Percentiles rank a stretch among this genome's conserved stretches.
These are phyloP conservation scores for Ramularia endophylla DNA, from an alignment of 2,329 filamentous ascomycete species.

Conservation along the genomic window DNA sequence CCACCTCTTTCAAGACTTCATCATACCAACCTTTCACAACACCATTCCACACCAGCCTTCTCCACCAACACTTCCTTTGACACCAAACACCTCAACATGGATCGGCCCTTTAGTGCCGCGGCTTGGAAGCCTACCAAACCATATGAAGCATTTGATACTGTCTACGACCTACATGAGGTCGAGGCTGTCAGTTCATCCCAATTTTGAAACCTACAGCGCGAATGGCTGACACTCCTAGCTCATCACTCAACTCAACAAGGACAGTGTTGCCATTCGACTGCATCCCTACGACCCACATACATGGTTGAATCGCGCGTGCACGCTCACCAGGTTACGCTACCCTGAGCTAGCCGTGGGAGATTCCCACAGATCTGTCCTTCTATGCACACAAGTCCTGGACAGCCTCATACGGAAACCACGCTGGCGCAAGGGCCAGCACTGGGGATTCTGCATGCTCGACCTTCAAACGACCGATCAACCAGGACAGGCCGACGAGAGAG, in stretches of 20 bases:
- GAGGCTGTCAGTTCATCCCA: not conserved
- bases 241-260: slow-evolving; percentile 3
- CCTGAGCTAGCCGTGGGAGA: slow-evolving; percentile 29
- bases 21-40: no score
- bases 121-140: slow-evolving; percentile 16
- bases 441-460: slow-evolving; percentile 27
- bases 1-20: no score
- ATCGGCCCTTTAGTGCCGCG: slow-evolving; percentile 12
- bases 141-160: slow-evolving; percentile 8
- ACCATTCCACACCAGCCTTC: no score
- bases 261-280: not conserved
- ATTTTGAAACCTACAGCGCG: not conserved
- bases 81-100: no score
- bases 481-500: slow-evolving; percentile 7
- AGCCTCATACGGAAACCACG: slow-evolving; percentile 7
- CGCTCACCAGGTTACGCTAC: slow-evolving; percentile 16
- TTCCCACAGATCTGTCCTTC: slow-evolving; percentile 19
- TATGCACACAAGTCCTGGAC: slow-evolving; percentile 13
- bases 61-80: no score
- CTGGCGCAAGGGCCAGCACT: slow-evolving; percentile 17
- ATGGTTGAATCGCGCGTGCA: slow-evolving; percentile 21
- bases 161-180: slow-evolving; percentile 3
- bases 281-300: slow-evolving; percentile 23
- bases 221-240: slow-evolving; percentile 6
- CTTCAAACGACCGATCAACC: slow-evolving; percentile 7